Percentiles rank a stretch among this genome's conserved stretches.
Evolutionary conservation across 148 eudicot species (phyloP).

Genomic region (Diospyros kaki): DNA sequence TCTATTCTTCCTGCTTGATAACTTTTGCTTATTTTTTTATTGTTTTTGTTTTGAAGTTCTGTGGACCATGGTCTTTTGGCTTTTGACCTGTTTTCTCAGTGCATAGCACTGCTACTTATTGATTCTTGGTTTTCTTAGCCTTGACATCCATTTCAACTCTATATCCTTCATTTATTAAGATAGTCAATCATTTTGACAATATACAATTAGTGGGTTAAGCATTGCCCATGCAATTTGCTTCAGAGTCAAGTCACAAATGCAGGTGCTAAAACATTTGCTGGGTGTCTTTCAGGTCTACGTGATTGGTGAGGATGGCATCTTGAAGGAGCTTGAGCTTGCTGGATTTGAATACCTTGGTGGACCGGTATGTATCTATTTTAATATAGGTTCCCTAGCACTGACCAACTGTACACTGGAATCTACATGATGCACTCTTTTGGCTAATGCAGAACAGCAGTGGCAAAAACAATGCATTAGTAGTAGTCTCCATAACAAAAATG

Average conservation of each 20-base stretch:
- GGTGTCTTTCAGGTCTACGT: slow-evolving; percentile 60
- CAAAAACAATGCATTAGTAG: neutral
- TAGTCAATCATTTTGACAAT: neutral
- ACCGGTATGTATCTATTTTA: slow-evolving; percentile 48
- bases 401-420: neutral
- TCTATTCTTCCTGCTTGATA: too few species aligned
- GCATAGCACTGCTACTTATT: too few species aligned
- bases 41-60: too few species aligned
- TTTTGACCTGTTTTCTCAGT: too few species aligned
- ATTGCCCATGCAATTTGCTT: neutral
- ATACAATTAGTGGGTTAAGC: neutral
- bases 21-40: too few species aligned
- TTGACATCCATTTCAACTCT: neutral
- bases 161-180: neutral
- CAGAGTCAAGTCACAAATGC: neutral
- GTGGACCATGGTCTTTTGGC: too few species aligned
- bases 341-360: slow-evolving; percentile 91
- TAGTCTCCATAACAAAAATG: neutral
- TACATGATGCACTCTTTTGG: neutral
- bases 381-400: neutral
- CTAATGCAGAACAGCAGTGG: neutral
- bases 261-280: neutral
- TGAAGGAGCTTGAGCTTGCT: slow-evolving; percentile 96
- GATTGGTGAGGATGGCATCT: slow-evolving; percentile 96
- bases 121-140: neutral